Conservation (phyloP, 768 basidiomycete species). For the Podaxis carcinomalis region DNA sequence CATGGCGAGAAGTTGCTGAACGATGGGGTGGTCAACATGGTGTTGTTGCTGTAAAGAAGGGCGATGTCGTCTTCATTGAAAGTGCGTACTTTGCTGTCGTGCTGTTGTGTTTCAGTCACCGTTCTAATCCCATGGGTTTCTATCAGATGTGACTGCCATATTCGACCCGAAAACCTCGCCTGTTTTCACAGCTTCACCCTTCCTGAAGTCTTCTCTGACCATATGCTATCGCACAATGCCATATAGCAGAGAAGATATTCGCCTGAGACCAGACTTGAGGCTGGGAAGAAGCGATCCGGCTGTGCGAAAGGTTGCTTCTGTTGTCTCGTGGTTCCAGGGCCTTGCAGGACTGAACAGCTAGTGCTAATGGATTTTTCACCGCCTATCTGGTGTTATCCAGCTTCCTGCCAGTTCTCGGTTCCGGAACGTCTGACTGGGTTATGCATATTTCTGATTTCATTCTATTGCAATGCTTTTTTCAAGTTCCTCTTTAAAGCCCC, state of each 20-base stretch:
- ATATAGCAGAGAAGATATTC: constrained; percentile 50
- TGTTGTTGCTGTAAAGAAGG: constrained; percentile 49
- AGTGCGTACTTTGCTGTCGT: constrained; percentile 40
- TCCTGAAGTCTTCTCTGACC: constrained; percentile 53
- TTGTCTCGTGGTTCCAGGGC: constrained; percentile 70
- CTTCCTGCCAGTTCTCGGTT: background rate
- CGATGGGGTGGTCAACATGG: constrained; percentile 54
- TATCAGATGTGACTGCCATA: constrained; percentile 48
- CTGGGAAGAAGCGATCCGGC: constrained; percentile 65
- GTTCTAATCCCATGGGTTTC: background rate
- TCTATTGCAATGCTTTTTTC: background rate
- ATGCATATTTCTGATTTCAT: background rate
- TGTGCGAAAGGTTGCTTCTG: constrained; percentile 60
- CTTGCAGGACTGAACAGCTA: constrained; percentile 51
- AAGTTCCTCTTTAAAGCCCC: background rate
- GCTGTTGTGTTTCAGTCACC: background rate
- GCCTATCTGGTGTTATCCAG: background rate
- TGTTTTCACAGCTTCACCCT: constrained; percentile 64
- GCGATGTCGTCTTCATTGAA: constrained; percentile 68
- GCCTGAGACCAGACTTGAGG: constrained; percentile 67
- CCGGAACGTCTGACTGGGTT: background rate
- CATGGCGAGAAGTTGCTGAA: constrained; percentile 76
- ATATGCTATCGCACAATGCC: constrained; percentile 83
- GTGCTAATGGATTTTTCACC: background rate
- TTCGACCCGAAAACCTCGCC: constrained; percentile 41